phyloP scores from a whole-genome alignment of 1,284 basidiomycete genomes.

The Microbotryum lychnidis-dioicae region DNA sequence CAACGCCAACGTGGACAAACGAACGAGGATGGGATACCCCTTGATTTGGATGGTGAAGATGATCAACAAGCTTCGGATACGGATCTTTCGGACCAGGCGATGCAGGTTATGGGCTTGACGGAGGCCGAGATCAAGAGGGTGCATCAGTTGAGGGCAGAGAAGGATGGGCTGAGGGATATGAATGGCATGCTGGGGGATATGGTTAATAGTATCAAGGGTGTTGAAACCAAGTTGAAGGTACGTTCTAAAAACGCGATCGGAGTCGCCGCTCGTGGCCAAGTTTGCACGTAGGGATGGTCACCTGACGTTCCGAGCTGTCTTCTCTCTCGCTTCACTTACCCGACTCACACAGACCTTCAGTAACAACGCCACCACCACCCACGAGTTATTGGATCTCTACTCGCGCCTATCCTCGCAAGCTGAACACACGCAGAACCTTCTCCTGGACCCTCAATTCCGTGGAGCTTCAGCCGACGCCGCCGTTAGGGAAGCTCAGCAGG shows the following conservation, averaged over 20 bases:
- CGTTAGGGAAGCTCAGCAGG: too few species aligned
- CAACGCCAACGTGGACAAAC: background rate
- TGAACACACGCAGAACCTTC: conserved; percentile 33
- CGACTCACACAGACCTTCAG: conserved; percentile 11
- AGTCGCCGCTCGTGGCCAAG: conserved; percentile 26
- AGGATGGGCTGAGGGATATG: conserved; percentile 26
- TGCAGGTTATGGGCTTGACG: background rate
- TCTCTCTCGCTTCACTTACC: background rate
- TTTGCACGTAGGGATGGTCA: background rate
- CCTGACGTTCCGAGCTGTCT: background rate
- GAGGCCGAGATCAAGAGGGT: conserved; percentile 14
- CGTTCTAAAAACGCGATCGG: conserved; percentile 4
- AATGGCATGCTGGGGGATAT: conserved; percentile 25
- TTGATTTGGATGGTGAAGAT: background rate
- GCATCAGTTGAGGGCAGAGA: conserved; percentile 18
- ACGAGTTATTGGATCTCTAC: conserved; percentile 35
- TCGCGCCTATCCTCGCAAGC: conserved; percentile 32
- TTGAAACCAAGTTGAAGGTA: conserved; percentile 27
- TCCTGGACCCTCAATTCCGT: conserved; percentile 32
- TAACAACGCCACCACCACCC: conserved; percentile 29
- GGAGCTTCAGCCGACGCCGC: conserved; percentile 5
- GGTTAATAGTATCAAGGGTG: conserved; percentile 7
- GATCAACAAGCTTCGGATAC: background rate
- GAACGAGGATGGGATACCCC: background rate
- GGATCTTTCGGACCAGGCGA: background rate